These are phyloP conservation scores for Suhomyces bribrorum DNA, from an alignment of 1,139 yeast genomes.

Conservation along the genomic window DNA sequence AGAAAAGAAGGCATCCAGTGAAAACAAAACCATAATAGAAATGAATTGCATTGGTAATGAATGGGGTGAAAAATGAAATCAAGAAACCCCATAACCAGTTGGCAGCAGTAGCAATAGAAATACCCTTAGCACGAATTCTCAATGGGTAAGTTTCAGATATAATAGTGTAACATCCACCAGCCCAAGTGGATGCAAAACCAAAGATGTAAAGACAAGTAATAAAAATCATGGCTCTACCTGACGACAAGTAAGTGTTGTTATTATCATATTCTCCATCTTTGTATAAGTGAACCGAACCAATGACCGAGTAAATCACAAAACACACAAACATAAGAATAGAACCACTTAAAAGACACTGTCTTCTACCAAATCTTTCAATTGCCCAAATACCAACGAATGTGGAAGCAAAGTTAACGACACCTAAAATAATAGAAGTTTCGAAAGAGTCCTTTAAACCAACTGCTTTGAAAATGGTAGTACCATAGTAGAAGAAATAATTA, in stretches of 20 bases:
- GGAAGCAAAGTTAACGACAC: constrained; percentile 66
- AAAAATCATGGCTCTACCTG: constrained; percentile 77
- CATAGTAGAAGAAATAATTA: constrained; percentile 81
- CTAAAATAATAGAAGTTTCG: constrained; percentile 67
- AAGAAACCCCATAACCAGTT: constrained; percentile 84
- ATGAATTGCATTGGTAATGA: constrained; percentile 41
- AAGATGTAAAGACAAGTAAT: constrained; percentile 79
- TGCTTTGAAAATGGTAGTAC: constrained; percentile 74
- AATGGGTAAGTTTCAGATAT: constrained; percentile 80
- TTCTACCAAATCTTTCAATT: constrained; percentile 72
- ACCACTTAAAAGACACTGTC: constrained; percentile 58
- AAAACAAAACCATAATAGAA: constrained; percentile 31
- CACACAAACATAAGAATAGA: constrained; percentile 54
- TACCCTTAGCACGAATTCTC: constrained; percentile 78
- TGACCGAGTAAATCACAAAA: constrained; percentile 60
- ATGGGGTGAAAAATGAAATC: constrained; percentile 75
- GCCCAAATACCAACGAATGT: constrained; percentile 69
- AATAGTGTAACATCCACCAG: constrained; percentile 79
- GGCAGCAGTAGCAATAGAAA: constrained; percentile 72
- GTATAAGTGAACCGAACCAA: constrained; percentile 63
- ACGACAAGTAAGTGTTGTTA: constrained; percentile 38
- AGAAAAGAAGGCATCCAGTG: constrained; percentile 26
- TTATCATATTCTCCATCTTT: constrained; percentile 39
- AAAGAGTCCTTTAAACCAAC: constrained; percentile 76
- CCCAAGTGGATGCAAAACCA: constrained; percentile 88